Evolutionary conservation across 805 yeast genomes (phyloP), one percentile per base, ranked within the genome.

Genomic region (Metschnikowia dekortorum): DNA sequence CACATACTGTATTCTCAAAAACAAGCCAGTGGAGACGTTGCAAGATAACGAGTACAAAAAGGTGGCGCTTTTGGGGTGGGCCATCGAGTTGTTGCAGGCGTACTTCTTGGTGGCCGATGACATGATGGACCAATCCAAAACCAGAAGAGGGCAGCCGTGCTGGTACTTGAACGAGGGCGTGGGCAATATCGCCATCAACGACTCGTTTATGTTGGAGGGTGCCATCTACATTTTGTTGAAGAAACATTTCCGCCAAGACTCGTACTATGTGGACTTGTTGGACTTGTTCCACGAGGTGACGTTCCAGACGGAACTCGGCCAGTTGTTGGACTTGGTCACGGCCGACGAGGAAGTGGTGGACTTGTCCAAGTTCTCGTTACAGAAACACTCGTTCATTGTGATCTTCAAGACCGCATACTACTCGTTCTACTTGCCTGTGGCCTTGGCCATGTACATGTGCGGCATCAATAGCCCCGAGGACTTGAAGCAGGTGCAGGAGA

Each of bases 71-170:
- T 78, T 94, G 57, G 99, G 99, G 22, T 94, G 99, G 99, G 79
- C 89, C 60, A 83, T 94, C 59, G 99, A 94, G 74, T 78, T 94
- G 57, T 77, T 92, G 60, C 99, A 92, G 73, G 98, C 97, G 1
- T 94, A 89, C 69, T 94, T 94, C 78, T 79, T 94, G 62, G 98
- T 94, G 50, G 95, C 98, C 32, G 99, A 94, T 68, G 99, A 94
- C 68, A 94, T 94, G 83, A 94, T 94, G 99, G 99, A 94, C 69
- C 82, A 83, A 59, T 87, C 96, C 33, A 86, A 89, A 68, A 94
- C 99, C 39, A 87, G 99, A 79, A 85, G 99, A 69, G 99, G 97
- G 53, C 97, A 92, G 73, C 94, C 97, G 58, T 94, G 99, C 72
- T 94, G 99, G 99, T 94, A 90, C 76, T 83, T 78, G 64, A 79